Evolutionary conservation across 106 monocot species (phyloP), one percentile per base, ranked within the genome.

Genomic region (Hemerocallis citrina): DNA sequence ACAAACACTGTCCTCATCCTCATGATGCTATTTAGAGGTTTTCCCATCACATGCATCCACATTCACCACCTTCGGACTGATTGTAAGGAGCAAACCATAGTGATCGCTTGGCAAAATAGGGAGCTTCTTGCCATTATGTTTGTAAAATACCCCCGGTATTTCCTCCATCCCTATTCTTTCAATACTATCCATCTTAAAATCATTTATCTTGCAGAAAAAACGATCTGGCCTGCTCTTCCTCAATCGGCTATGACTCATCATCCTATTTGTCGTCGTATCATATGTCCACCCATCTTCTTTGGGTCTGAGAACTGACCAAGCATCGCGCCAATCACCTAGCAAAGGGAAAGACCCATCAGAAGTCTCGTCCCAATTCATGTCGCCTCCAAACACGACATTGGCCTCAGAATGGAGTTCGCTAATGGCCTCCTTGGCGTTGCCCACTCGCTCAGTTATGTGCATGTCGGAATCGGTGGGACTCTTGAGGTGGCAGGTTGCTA

Each of bases 101-200:
- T 84, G 84, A 57, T 84, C 84, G 66, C 84, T 84, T 0, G 75
- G 63, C 1, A 72, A 62, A 43, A 84, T 55, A 28, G 75, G 78
- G 24, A 72, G 63, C 41, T 22, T 55, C 30, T 34, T 61, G 57
- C 68, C 74, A 22, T 69, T 68, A 36, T 68, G 57, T 5, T 27
- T 45, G 55, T 73, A 74, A 3, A 38, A 61, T 47, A 78, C 4
- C 20, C 68, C 63, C 3, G 46, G 59, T 68, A 88, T 82, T 0
- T 73, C 67, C 52, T 88, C 74, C 51, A 17, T 59, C 19, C 87
- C 87, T 6, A 88, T 70, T 73, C 73, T 82, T 6, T 88, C 65
- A 23, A 82, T 71, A 24, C 49, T 34, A 1, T 12, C 2, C 19
- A 88, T 55, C 30, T 68, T 39, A 35, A 82, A 82, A 37, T 82